phyloP scores from a whole-genome alignment of 225 moss, liverwort and hornwort species.

The Polytrichum commune region DNA sequence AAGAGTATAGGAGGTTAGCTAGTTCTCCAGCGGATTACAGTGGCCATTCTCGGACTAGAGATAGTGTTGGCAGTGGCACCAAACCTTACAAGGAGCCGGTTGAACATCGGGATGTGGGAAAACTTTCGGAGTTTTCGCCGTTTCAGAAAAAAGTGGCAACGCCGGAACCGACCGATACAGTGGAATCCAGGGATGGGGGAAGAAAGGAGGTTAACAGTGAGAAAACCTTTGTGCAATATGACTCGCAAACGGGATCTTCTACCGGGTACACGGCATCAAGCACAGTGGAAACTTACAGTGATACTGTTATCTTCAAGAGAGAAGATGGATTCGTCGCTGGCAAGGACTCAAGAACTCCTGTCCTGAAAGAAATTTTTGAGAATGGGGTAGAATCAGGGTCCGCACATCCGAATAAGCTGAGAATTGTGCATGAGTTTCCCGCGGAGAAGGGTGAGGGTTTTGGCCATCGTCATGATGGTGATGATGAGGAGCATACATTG shows the following conservation, averaged over 20 bases:
- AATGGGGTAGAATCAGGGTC: slow-evolving; percentile 26
- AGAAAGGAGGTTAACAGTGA: slow-evolving; percentile 28
- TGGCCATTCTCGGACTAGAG: neutral
- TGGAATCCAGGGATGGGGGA: slow-evolving; percentile 13
- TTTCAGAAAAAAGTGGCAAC: neutral
- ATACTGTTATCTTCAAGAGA: slow-evolving; percentile 42
- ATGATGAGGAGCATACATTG: slow-evolving; percentile 3
- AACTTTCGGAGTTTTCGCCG: neutral
- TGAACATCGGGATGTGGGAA: neutral
- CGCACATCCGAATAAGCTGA: slow-evolving; percentile 21
- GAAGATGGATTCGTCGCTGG: slow-evolving; percentile 43
- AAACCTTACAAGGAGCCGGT: neutral
- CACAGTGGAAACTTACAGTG: slow-evolving; percentile 43
- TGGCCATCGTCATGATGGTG: neutral
- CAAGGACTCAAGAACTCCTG: slow-evolving; percentile 25
- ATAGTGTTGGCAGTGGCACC: neutral
- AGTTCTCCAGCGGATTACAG: slow-evolving; percentile 1
- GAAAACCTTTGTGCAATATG: slow-evolving; percentile 29
- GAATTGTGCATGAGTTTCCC: slow-evolving; percentile 52
- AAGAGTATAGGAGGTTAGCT: slow-evolving; percentile 8
- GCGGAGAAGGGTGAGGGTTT: slow-evolving; percentile 13
- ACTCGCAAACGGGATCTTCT: slow-evolving; percentile 13
- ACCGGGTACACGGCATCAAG: slow-evolving; percentile 19
- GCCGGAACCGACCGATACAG: neutral
- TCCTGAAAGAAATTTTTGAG: slow-evolving; percentile 28